phyloP scores from a whole-genome alignment of 1,139 yeast genomes.

The Yamadazyma oceani region DNA sequence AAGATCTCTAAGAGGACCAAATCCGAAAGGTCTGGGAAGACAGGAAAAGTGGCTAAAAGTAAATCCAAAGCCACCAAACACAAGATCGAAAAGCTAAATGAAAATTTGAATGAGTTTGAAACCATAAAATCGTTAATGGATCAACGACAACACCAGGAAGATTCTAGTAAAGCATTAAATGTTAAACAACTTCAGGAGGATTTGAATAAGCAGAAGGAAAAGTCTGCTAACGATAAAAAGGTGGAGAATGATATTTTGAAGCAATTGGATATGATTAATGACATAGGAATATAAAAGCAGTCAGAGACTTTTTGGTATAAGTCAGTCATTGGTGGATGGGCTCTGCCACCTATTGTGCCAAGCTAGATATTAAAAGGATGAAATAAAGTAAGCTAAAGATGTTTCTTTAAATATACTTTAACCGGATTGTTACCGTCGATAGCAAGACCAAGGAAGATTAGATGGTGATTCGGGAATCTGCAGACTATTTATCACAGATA shows the following conservation, averaged over 20 bases:
- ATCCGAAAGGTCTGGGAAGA: conserved; percentile 12
- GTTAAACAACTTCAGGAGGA: conserved; percentile 42
- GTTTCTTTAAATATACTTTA: no score
- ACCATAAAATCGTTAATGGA: conserved; percentile 28
- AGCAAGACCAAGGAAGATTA: no score
- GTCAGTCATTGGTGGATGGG: no score
- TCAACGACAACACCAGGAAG: conserved; percentile 7
- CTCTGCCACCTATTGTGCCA: no score
- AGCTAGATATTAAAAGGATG: no score
- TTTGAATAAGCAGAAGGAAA: conserved; percentile 39
- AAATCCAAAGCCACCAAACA: conserved; percentile 37
- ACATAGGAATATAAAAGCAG: conserved; percentile 36
- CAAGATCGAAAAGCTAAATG: conserved; percentile 45
- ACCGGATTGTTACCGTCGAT: no score
- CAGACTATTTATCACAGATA: no score
- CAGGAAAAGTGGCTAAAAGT: conserved; percentile 13
- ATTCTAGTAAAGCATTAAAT: conserved; percentile 27
- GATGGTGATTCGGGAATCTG: no score
- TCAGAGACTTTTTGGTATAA: no score
- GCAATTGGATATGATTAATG: conserved; percentile 61
- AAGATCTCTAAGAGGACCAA: conserved; percentile 13
- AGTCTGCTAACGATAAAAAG: conserved; percentile 35
- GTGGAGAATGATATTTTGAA: conserved; percentile 52
- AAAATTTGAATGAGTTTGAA: conserved; percentile 34
- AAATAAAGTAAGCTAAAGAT: no score